phyloP scores from a whole-genome alignment of 768 basidiomycete genomes.

The Dentipellis fragilis region DNA sequence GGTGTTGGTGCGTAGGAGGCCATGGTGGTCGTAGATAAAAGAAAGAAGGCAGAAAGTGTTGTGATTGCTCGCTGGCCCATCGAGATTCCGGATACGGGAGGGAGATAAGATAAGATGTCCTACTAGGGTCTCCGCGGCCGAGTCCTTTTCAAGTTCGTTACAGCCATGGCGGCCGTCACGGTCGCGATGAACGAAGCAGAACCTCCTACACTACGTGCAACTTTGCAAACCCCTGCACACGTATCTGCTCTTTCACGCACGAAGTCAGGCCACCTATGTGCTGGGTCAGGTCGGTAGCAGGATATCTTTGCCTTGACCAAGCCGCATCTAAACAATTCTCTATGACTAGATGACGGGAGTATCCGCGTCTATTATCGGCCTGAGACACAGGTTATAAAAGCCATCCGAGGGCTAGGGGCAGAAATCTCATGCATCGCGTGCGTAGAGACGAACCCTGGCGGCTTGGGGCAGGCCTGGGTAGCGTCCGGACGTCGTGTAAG shows the following conservation, averaged over 20 bases:
- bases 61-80: neutral
- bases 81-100: neutral
- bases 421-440: constrained; percentile 59
- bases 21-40: constrained; percentile 1
- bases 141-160: neutral
- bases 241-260: constrained; percentile 46
- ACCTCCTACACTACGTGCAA: neutral
- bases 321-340: constrained; percentile 30
- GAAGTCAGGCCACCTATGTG: constrained; percentile 25
- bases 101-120: neutral
- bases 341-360: constrained; percentile 27
- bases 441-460: constrained; percentile 20
- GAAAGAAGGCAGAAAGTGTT: neutral
- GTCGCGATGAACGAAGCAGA: neutral
- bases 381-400: constrained; percentile 8
- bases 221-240: constrained; percentile 35
- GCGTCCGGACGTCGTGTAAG: constrained; percentile 53
- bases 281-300: constrained; percentile 55
- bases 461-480: constrained; percentile 48
- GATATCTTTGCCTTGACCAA: constrained; percentile 5
- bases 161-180: neutral
- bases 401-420: constrained; percentile 19
- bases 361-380: constrained; percentile 11
- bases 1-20: constrained; percentile 19
- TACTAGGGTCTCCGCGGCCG: neutral